Evolutionary conservation across 2,329 filamentous ascomycete genomes (phyloP).

Genomic region (Podosphaera leucotricha): DNA sequence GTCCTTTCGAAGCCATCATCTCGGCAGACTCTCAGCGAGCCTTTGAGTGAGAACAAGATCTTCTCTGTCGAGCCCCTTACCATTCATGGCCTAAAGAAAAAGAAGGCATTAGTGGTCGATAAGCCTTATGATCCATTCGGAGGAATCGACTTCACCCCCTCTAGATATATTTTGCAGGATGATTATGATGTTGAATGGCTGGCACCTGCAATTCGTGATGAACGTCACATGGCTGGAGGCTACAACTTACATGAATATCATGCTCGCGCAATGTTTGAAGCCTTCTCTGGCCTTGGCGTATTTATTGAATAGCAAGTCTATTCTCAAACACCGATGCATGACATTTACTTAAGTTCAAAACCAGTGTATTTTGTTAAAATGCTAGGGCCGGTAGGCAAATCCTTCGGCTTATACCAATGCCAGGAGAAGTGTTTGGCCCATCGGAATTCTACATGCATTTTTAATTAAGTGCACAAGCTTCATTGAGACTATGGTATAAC

Average conservation of each 20-base stretch:
- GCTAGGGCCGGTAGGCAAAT: no score
- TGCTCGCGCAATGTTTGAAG: constrained; percentile 58
- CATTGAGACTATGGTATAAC: not conserved
- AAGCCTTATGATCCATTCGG: constrained; percentile 76
- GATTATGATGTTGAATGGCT: constrained; percentile 57
- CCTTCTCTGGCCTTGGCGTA: constrained; percentile 71
- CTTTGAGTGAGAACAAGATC: constrained; percentile 6
- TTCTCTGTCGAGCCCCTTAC: constrained; percentile 21
- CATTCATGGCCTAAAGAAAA: constrained; percentile 61
- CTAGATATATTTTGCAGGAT: constrained; percentile 46
- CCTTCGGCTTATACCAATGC: not conserved
- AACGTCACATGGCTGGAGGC: constrained; percentile 49
- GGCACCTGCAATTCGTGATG: constrained; percentile 39
- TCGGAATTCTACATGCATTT: not conserved
- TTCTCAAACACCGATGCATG: not conserved
- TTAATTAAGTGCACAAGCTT: not conserved
- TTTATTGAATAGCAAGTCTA: constrained; percentile 43
- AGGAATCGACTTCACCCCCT: constrained; percentile 41
- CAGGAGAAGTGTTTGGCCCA: not conserved
- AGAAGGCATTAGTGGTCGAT: constrained; percentile 34
- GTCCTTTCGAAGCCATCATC: constrained; percentile 48
- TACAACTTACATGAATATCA: constrained; percentile 71
- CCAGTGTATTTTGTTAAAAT: no score
- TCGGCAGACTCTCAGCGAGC: constrained; percentile 22
- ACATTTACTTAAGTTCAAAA: not conserved